These are phyloP conservation scores for Avena eriantha DNA, from an alignment of 176 grass and related monocot genomes.

Conservation along the genomic window DNA sequence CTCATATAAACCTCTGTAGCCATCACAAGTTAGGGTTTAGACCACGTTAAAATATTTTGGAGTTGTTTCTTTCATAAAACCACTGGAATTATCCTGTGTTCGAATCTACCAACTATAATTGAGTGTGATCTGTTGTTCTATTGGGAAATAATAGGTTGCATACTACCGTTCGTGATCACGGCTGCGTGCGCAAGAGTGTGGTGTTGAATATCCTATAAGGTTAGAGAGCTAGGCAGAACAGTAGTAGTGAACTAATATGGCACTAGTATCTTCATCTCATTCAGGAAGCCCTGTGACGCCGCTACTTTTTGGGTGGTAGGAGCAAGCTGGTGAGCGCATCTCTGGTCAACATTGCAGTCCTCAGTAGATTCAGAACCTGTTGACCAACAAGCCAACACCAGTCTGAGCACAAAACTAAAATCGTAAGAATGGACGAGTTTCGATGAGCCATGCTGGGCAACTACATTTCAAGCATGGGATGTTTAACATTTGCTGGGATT, in stretches of 20 bases:
- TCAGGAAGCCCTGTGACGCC: not conserved
- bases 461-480: not conserved
- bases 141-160: no score
- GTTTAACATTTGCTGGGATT: not conserved
- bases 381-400: not conserved
- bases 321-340: constrained; percentile 19
- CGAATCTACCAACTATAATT: no score
- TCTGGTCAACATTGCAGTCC: not conserved
- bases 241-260: no score
- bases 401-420: not conserved
- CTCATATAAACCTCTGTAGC: no score
- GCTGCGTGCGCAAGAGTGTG: no score
- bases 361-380: constrained; percentile 20
- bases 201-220: no score
- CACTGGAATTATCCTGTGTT: no score
- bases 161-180: no score
- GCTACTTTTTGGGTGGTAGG: constrained; percentile 20
- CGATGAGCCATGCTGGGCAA: not conserved
- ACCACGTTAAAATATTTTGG: no score
- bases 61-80: no score
- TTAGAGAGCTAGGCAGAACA: not conserved
- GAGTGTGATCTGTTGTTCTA: no score
- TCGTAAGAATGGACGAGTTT: not conserved
- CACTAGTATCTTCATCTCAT: not conserved
- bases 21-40: no score